Base-by-base conservation (phyloP, 2,329 filamentous ascomycete species). In the Nectriaceae sp. region DNA sequence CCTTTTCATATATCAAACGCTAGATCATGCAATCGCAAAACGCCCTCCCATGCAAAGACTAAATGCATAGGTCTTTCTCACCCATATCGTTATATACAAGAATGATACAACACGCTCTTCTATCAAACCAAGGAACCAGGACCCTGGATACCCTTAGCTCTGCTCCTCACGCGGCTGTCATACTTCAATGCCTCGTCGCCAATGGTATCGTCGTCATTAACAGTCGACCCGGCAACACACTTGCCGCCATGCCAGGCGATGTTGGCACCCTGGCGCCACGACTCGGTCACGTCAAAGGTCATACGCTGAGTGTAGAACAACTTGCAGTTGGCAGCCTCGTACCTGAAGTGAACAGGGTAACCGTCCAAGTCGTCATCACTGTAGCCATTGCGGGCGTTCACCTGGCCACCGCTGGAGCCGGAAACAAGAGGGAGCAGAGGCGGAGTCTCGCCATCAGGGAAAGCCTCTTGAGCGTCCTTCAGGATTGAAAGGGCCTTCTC, bases 301-400 rank as follows among this genome's bases (percentile, higher is more conserved):
- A 82, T 84, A 3, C 71, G 64, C 15, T 72, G 61, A 2, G 83
- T 83, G 50, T 79, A 85, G 60, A 77, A 87, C 11, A 86, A 63
- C 4, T 82, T 72, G 54, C 83, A 87, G 55, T 83, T 78, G 1
- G 84, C 79, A 1, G 80, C 75, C 53, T 85, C 78, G 47, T 82
- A 80, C 2, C 79, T 66, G 58, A 86, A 87, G 55, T 88, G 84
- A 15, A 61, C 47, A 0, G 59, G 59, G 21, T 62, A 62, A 13
- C 59, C 59, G n/a, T 59, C 40, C 0, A 62, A 42, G 2, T 61
- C 40, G 39, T 62, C 59, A 5, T 45, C 24, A 3, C 54, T 48
- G 46, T 62, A 61, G 0, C 52, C 54, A 29, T 51, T 62, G 8
- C 52, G 46, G 4, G 40, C 26, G 47, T 62, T 62, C 41, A 62